Evolutionary conservation across 805 yeast species (phyloP).

Genomic region (Diddensiella transvaalensis): DNA sequence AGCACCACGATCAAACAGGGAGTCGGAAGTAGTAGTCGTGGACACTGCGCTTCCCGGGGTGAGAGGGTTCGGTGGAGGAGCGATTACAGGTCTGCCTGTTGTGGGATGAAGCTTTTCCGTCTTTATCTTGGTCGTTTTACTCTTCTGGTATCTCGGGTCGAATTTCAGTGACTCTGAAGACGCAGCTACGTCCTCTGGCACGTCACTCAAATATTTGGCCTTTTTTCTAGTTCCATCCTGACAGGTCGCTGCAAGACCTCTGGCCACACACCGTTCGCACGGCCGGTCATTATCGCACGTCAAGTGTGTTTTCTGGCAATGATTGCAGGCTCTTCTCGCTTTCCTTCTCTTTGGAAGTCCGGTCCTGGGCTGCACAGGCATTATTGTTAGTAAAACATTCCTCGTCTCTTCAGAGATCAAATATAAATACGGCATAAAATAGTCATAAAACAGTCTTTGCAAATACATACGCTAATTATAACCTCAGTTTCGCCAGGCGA

Average conservation of each 20-base stretch:
- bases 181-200: constrained; percentile 35
- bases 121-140: background rate
- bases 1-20: background rate
- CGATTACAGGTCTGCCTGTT: too few relatives aligned
- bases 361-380: constrained; percentile 31
- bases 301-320: constrained; percentile 87
- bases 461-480: constrained; percentile 19
- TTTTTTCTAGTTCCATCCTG: constrained; percentile 87
- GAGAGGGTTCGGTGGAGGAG: background rate
- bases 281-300: constrained; percentile 86
- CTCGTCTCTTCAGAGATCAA: background rate
- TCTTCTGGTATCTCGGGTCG: constrained; percentile 10
- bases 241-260: constrained; percentile 69
- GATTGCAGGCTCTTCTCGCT: constrained; percentile 82
- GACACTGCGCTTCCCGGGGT: background rate
- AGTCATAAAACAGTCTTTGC: background rate
- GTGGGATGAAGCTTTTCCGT: background rate
- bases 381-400: background rate
- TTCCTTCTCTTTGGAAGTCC: constrained; percentile 51
- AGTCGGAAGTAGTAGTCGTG: background rate
- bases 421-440: background rate
- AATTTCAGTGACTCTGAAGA: constrained; percentile 11
- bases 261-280: constrained; percentile 69
- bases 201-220: constrained; percentile 71
- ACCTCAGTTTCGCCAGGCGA: constrained; percentile 10